Conservation (phyloP, 2,329 filamentous ascomycete species). For the Dothistroma septosporum region DNA sequence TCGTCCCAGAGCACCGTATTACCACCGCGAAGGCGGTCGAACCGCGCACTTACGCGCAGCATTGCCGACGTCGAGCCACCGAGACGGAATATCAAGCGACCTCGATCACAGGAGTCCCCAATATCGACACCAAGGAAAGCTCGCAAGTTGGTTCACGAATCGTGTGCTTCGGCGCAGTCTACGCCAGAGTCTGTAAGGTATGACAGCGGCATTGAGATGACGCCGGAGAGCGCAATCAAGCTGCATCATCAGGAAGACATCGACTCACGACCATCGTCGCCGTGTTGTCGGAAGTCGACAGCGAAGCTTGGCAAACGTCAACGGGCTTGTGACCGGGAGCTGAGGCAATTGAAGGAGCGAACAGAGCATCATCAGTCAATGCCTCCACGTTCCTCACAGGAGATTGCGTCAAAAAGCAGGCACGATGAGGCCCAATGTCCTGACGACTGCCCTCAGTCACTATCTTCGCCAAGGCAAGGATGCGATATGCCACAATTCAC, state of each 20-base stretch:
- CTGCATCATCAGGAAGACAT: neutral
- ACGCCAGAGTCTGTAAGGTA: neutral
- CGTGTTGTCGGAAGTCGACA: neutral
- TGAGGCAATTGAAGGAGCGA: neutral
- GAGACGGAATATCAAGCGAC: neutral
- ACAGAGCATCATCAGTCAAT: neutral
- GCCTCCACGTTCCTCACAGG: neutral
- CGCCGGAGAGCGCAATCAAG: neutral
- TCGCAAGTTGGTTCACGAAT: neutral
- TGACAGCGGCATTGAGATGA: constrained; percentile 3
- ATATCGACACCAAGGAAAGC: neutral
- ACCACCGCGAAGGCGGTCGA: neutral
- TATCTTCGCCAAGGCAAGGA: neutral
- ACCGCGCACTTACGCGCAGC: neutral
- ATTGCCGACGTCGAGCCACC: neutral
- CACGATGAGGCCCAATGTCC: neutral
- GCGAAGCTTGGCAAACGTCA: neutral
- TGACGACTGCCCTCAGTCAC: neutral
- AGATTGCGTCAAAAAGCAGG: neutral
- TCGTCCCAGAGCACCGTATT: neutral
- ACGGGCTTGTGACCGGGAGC: neutral
- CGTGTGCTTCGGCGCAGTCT: neutral
- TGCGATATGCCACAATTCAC: neutral
- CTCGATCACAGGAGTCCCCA: neutral
- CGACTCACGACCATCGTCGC: neutral